Base-by-base conservation (phyloP, 192 early-diverging fungal genomes). In the Gamsiella multidivaricata region DNA sequence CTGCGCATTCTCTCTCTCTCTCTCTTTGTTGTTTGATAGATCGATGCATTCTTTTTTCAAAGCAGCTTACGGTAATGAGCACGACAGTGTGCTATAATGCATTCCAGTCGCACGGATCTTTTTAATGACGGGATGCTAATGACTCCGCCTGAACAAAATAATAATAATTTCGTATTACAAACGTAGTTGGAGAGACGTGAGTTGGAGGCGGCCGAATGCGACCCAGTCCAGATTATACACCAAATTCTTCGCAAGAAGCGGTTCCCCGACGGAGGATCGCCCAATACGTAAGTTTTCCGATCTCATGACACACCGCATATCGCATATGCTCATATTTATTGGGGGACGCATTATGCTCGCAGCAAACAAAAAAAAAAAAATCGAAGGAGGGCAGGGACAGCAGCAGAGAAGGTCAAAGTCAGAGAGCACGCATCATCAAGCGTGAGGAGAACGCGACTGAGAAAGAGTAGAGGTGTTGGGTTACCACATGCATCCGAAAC, bases 211-310 rank as follows among this genome's bases (percentile, higher is more conserved):
- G 26, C 45, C 9, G 69, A 73, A 17, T 75, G 72, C 20, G 70
- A 83, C 33, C 50, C 88, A 8, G 80, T 86, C n/a, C 69, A 81
- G 50, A 58, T 87, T 23, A 69, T 85, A 9, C 64, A 74, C 17
- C 61, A 79, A 18, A 84, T 92, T 20, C 74, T 89, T 2, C 51
- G 50, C 10, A 89, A 87, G 63, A 92, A 92, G 54, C 76, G 69
- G 12, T 92, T 92, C 61, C 87, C 86, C 3, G 59, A 63, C 7
- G 57, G 55, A 34, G 85, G 81, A n/a, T 73, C 71, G 18, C 66
- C 71, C 2, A 29, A 33, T 0, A 86, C 80, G 85, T 84, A 81
- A 54, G 69, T 72, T 25, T 70, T 25, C 3, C 22, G 10, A 10
- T 6, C 18, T 18, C 46, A 49, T 49, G 50, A 29, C 26, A 26